Base-by-base conservation (phyloP, 257 asterid species). In the Verbascum thapsus region DNA sequence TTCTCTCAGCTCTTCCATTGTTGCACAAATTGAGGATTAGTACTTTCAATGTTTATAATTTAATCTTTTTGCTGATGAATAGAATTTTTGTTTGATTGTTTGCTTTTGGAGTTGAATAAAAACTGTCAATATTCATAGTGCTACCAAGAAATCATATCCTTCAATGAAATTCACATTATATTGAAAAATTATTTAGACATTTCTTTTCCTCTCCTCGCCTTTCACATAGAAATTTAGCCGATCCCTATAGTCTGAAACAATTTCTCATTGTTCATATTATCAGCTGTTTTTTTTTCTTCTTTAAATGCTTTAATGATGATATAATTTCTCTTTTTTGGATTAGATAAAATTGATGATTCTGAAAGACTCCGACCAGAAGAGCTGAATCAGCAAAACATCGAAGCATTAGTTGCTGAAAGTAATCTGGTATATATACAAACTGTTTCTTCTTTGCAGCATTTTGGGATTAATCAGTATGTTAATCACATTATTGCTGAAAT, bases 341-440 rank as follows among this genome's bases (percentile, higher is more conserved):
- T 45, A 77, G 82, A 67, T 64, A 87, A 76, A 80, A 77, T 89
- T 69, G 88, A 80, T 56, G 94, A 83, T 63, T 77, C 91, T 51
- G 99, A 92, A 59, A 82, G 88, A 72, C 94, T 92, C 63, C 95
- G 96, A 26, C 99, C 99, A 10, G 97, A 92, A 74, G 97, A 92
- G 72, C 75, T 92, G 82, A 92, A 92, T 79, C 99, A 92, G 79
- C 94, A 83, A 70, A 92, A 89, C 47, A 92, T 92, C 68, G 99
- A 92, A 82, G 99, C 97, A 68, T 80, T 92, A 68, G 99, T 92
- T 76, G 97, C 99, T 67, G 97, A 92, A 80, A 86, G 95, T 81
- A 92, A 92, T 80, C 84, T 92, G 97, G 99, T 89, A 84, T 55
- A 15, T 15, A 53, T 51, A 47, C 35, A 58, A 66, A 44, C 64